phyloP scores from a whole-genome alignment of 495 filamentous ascomycete genomes.

The Aspergillus nanangensis region DNA sequence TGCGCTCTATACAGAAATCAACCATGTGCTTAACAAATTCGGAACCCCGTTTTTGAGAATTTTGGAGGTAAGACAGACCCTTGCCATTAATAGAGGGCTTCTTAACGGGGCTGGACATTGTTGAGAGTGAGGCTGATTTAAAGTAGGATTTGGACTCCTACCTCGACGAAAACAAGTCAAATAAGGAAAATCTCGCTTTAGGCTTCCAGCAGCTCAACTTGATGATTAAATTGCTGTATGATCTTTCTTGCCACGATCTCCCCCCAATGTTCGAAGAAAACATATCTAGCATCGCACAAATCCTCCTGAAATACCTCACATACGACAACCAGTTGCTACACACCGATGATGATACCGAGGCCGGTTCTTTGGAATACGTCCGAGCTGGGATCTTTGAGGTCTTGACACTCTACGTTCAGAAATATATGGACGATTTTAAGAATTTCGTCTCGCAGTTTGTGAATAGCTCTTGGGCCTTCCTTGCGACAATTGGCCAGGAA shows the following conservation, averaged over 20 bases:
- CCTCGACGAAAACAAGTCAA: conserved; percentile 68
- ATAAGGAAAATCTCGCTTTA: conserved; percentile 66
- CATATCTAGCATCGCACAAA: conserved; percentile 62
- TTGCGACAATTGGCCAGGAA: conserved; percentile 79
- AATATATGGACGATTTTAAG: conserved; percentile 92
- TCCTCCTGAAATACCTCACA: conserved; percentile 88
- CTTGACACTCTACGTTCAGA: conserved; percentile 80
- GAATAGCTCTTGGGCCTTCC: conserved; percentile 80
- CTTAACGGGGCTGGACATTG: neutral
- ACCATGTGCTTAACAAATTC: conserved; percentile 85
- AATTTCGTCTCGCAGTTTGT: conserved; percentile 84
- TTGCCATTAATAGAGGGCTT: neutral
- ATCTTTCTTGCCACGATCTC: conserved; percentile 93
- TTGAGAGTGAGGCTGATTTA: conserved; percentile 6
- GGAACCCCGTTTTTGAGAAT: conserved; percentile 74
- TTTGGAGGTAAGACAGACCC: conserved; percentile 53
- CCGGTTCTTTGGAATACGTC: conserved; percentile 74
- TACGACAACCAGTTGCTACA: conserved; percentile 80
- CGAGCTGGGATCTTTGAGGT: conserved; percentile 91
- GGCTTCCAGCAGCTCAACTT: conserved; percentile 80
- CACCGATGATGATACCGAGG: conserved; percentile 81
- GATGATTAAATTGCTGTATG: conserved; percentile 86
- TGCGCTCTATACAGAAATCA: conserved; percentile 85
- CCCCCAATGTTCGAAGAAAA: conserved; percentile 90
- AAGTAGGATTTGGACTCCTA: conserved; percentile 67